phyloP scores from a whole-genome alignment of 2,329 filamentous ascomycete species.

The Aspergillus sp. region DNA sequence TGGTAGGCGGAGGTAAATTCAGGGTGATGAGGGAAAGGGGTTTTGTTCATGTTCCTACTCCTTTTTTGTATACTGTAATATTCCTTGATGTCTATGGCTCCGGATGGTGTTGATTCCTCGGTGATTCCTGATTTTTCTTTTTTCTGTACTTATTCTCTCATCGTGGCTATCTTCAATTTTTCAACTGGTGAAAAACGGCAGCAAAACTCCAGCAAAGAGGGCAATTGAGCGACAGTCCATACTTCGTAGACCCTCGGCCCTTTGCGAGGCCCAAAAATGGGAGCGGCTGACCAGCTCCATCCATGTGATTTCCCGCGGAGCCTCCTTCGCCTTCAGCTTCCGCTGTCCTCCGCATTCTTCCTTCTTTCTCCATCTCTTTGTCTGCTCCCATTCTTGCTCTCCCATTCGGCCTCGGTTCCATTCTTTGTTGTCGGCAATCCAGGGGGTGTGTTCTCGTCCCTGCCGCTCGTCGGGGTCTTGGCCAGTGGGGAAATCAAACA shows the following conservation, averaged over 20 bases:
- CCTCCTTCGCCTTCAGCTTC: not conserved
- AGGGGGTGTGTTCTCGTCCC: not conserved
- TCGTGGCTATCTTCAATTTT: not conserved
- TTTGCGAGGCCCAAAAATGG: no score
- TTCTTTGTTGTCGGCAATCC: not conserved
- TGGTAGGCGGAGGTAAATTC: constrained; percentile 25
- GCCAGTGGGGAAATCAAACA: not conserved
- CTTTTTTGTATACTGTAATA: constrained; percentile 5
- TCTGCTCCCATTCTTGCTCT: not conserved
- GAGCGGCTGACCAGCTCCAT: no score
- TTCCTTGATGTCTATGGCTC: not conserved
- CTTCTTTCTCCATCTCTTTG: not conserved
- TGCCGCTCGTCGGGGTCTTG: not conserved
- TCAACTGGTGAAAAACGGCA: not conserved
- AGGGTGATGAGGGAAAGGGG: not conserved
- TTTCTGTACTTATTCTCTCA: not conserved
- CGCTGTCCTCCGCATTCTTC: constrained; percentile 1
- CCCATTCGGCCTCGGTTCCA: not conserved
- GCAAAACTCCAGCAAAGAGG: not conserved
- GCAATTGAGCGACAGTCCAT: no score
- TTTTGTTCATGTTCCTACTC: constrained; percentile 5
- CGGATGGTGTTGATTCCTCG: not conserved
- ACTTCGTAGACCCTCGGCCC: no score
- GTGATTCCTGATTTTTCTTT: constrained; percentile 1
- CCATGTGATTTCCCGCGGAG: not conserved